Conservation (phyloP, 1,284 basidiomycete species). For the Puccinia horiana region DNA sequence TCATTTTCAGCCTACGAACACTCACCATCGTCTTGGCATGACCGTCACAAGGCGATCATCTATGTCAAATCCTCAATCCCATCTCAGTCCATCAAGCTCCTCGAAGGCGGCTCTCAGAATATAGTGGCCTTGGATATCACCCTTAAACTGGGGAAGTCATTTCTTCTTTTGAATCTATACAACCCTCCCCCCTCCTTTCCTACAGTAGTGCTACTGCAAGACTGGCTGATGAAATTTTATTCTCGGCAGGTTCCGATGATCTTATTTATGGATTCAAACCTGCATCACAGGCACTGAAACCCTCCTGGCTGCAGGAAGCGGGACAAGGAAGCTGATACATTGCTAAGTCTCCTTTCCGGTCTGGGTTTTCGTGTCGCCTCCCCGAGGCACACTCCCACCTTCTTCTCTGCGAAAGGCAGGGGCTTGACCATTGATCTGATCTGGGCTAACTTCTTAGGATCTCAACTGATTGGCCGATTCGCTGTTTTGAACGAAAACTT, state of each 20-base stretch:
- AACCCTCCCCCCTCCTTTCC: conserved; percentile 14
- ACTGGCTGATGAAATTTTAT: not conserved
- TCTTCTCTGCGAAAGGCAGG: not conserved
- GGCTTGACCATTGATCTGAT: too few relatives aligned
- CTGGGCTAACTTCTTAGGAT: too few relatives aligned
- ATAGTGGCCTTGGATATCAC: not conserved
- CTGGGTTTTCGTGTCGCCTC: not conserved
- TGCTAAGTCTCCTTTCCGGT: not conserved
- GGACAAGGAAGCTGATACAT: not conserved
- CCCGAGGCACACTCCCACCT: conserved; percentile 6
- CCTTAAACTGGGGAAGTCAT: not conserved
- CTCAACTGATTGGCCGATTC: too few relatives aligned
- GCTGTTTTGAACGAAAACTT: too few relatives aligned
- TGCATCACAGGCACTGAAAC: too few relatives aligned
- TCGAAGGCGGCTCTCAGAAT: not conserved
- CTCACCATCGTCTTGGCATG: not conserved
- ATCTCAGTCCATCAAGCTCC: too few relatives aligned
- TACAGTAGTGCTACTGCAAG: not conserved
- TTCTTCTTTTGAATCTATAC: not conserved
- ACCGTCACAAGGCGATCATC: not conserved
- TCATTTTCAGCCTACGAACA: not conserved
- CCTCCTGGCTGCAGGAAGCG: not conserved
- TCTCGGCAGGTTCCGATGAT: not conserved
- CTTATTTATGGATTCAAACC: not conserved
- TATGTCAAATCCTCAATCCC: conserved; percentile 6